These are phyloP conservation scores for Waltergamsia citrina DNA, from an alignment of 2,329 filamentous ascomycete genomes.

Conservation along the genomic window DNA sequence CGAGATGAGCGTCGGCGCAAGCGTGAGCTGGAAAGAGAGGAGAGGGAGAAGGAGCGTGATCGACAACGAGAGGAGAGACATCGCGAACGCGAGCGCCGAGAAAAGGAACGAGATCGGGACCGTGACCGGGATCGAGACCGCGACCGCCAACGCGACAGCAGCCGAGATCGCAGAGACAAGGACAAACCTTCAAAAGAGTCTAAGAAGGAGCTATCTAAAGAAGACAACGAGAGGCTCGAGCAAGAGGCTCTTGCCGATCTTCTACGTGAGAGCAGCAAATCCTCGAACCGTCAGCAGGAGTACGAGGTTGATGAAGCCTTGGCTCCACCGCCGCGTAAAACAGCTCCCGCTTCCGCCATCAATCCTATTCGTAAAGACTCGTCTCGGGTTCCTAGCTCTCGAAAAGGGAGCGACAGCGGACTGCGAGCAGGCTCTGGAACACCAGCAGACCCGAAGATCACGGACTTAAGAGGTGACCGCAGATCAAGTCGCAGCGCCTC, in stretches of 20 bases:
- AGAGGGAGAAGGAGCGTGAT: slow-evolving; percentile 38
- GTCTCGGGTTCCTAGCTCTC: slow-evolving; percentile 29
- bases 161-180: slow-evolving; percentile 19
- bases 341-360: slow-evolving; percentile 47
- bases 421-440: slow-evolving; percentile 19
- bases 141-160: slow-evolving; percentile 23
- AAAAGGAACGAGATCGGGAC: slow-evolving; percentile 23
- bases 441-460: slow-evolving; percentile 15
- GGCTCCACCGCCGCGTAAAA: slow-evolving; percentile 42
- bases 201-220: slow-evolving; percentile 46
- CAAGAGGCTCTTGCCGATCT: slow-evolving; percentile 49
- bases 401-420: slow-evolving; percentile 22
- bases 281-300: slow-evolving; percentile 38
- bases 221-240: slow-evolving; percentile 48
- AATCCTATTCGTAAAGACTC: slow-evolving; percentile 41
- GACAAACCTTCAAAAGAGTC: slow-evolving; percentile 31
- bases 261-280: slow-evolving; percentile 47
- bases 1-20: slow-evolving; percentile 38
- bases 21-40: slow-evolving; percentile 45
- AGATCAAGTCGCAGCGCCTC: slow-evolving; percentile 22
- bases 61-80: slow-evolving; percentile 28
- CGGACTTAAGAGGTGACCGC: slow-evolving; percentile 16
- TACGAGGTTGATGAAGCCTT: slow-evolving; percentile 47
- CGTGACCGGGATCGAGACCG: slow-evolving; percentile 25
- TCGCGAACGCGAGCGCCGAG: slow-evolving; percentile 27